Conservation (phyloP, 495 filamentous ascomycete species). For the Friedmanniomyces simplex region DNA sequence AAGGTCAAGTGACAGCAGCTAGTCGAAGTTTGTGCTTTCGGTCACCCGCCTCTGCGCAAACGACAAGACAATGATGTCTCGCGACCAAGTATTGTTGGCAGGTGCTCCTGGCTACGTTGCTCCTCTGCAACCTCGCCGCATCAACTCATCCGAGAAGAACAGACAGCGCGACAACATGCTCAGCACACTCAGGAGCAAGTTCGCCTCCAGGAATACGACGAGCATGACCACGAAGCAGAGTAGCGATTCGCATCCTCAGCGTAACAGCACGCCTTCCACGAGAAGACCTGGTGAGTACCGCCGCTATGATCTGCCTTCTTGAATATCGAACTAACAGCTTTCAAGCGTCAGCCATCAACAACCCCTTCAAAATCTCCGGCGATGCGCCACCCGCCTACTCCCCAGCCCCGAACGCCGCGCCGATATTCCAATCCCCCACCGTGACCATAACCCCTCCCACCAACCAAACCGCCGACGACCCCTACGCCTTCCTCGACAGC, state of each 20-base stretch:
- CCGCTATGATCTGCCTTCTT: background rate
- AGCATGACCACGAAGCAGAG: background rate
- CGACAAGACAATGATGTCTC: background rate
- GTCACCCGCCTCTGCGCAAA: background rate
- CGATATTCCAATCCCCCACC: conserved; percentile 8
- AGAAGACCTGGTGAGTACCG: conserved; percentile 27
- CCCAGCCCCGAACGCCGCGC: conserved; percentile 21
- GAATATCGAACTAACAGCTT: background rate
- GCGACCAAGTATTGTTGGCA: background rate
- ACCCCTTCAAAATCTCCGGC: conserved; percentile 9
- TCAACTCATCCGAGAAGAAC: background rate
- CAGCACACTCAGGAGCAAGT: background rate
- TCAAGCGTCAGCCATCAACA: background rate
- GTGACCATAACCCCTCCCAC: conserved; percentile 7
- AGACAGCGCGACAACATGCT: conserved; percentile 1
- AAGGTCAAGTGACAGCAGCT: background rate
- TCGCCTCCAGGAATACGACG: conserved; percentile 2
- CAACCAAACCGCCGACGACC: conserved; percentile 43
- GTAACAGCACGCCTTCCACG: conserved; percentile 18
- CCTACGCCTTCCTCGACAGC: conserved; percentile 67
- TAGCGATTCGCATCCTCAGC: conserved; percentile 1
- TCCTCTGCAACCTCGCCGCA: conserved; percentile 1
- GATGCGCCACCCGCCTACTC: conserved; percentile 42
- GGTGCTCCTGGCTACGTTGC: background rate
- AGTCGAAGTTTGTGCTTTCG: background rate